Base-by-base conservation (phyloP, 2,329 filamentous ascomycete species). In the Verticillium tricorpus region DNA sequence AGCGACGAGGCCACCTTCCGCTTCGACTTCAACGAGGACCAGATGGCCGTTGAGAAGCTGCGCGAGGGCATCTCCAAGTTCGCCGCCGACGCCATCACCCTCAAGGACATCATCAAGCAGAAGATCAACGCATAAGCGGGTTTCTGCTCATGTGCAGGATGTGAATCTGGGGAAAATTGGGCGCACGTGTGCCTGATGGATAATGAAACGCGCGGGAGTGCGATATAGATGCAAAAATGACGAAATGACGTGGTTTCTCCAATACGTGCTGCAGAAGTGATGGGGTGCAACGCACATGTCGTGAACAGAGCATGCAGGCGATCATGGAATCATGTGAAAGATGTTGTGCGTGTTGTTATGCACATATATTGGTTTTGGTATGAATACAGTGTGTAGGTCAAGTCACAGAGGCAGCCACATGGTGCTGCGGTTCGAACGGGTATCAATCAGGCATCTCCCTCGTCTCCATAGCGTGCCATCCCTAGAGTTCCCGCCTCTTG, bases 1-100 rank as follows among this genome's bases (percentile, higher is more conserved):
- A 87, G 89, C 75, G 84, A 95, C 80, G 95, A 99, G 87, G 73
- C 93, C 60, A 74, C 80, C 58, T 99, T 98, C 93, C 93, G 95
- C 78, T 99, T 97, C 85, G 91, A 93, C 81, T 97, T 99, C 89
- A 99, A 99, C 86, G 95, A 99, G 86, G 93, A 99, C 75, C 90
- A 94, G 79, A 99, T 99, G 95, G 95, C 92, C 67, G 92, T 96
- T 69, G 93, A 98, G 89, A 99, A 99, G 90, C 89, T 99, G 71
- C 91, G 93, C 66, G 95, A 99, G 83, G 95, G 95, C 81, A 99
- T 99, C 85, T 96, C 92, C 85, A 97, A 97, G 84, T 99, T 99
- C 74, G 94, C 95, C 63, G 95, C 95, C 70, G 95, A 99, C 74
- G 93, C 95, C 69, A 82, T 93, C 69, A 96, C 92, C 64, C 89